Percentiles rank a stretch among this genome's conserved stretches.
phyloP scores from a whole-genome alignment of 2,329 filamentous ascomycete species.

The Keithomyces neogunnii region DNA sequence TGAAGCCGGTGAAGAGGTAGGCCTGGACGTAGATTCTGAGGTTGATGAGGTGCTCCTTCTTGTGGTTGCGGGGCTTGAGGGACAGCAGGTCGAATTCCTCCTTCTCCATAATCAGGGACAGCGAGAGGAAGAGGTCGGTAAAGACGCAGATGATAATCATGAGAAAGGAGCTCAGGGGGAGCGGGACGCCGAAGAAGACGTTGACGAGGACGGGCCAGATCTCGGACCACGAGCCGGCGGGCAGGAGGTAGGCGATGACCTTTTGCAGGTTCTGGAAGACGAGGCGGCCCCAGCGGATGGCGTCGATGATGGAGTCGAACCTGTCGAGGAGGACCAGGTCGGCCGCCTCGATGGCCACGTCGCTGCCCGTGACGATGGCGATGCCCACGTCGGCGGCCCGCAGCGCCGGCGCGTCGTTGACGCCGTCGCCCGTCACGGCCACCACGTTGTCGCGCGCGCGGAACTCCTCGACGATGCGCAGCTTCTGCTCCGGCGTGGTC shows the following conservation, averaged over 20 bases:
- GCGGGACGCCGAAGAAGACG: slow-evolving; percentile 45
- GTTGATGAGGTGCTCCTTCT: slow-evolving; percentile 43
- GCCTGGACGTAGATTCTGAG: slow-evolving; percentile 41
- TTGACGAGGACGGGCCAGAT: slow-evolving; percentile 50
- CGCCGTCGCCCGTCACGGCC: slow-evolving; percentile 68
- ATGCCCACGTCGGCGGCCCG: slow-evolving; percentile 63
- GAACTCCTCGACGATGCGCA: slow-evolving; percentile 62
- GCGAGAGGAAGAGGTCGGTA: slow-evolving; percentile 42
- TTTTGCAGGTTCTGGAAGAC: slow-evolving; percentile 34
- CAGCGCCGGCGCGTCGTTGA: slow-evolving; percentile 58
- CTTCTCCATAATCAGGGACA: slow-evolving; percentile 46
- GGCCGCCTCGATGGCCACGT: slow-evolving; percentile 55
- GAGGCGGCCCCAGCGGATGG: slow-evolving; percentile 39
- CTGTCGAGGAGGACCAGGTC: slow-evolving; percentile 63
- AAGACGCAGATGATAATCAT: slow-evolving; percentile 53
- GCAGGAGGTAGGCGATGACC: slow-evolving; percentile 36
- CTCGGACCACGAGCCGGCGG: slow-evolving; percentile 46
- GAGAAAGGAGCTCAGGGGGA: slow-evolving; percentile 41
- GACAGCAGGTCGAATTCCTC: slow-evolving; percentile 45
- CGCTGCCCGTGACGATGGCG: slow-evolving; percentile 54
- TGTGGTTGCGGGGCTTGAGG: slow-evolving; percentile 40
- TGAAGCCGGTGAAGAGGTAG: slow-evolving; percentile 42
- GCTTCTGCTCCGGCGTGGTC: slow-evolving; percentile 62
- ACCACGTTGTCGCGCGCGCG: slow-evolving; percentile 50
- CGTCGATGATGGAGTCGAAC: slow-evolving; percentile 62